Evolutionary conservation across 2,329 filamentous ascomycete genomes (phyloP).

Genomic region (Paradendryphiella salina): DNA sequence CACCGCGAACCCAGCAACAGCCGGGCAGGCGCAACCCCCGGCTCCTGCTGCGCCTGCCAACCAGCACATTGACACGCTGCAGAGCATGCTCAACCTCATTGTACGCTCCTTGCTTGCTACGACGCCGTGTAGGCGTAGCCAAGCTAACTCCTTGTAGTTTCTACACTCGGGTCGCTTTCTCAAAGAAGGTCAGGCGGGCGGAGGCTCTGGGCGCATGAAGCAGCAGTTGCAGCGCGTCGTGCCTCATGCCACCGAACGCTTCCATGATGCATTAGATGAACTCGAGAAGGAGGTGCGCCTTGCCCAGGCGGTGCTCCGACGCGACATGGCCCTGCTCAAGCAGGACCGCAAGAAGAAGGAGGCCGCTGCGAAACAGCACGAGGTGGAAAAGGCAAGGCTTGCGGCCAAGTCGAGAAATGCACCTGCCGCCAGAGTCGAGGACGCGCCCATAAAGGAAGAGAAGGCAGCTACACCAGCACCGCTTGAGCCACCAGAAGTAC

Average conservation of each 20-base stretch:
- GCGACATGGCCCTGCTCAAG: constrained; percentile 45
- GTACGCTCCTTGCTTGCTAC: constrained; percentile 38
- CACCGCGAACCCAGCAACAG: constrained; percentile 12
- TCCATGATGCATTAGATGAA: constrained; percentile 57
- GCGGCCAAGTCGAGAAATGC: constrained; percentile 34
- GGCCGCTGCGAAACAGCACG: constrained; percentile 37
- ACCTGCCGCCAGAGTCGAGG: constrained; percentile 11
- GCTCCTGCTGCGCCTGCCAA: constrained; percentile 16
- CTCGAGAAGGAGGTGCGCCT: constrained; percentile 52
- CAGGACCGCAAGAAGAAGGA: constrained; percentile 44
- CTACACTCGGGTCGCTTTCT: constrained; percentile 52
- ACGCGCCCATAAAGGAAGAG: constrained; percentile 19
- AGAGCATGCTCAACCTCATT: constrained; percentile 54
- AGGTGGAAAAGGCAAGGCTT: constrained; percentile 38
- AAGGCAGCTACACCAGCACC: constrained; percentile 16
- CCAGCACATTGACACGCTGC: constrained; percentile 49
- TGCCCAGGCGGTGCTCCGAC: constrained; percentile 41
- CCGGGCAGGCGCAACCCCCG: constrained; percentile 14
- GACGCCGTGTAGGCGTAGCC: constrained; percentile 1
- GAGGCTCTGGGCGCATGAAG: constrained; percentile 37
- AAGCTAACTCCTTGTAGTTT: constrained; percentile 39
- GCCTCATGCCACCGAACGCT: constrained; percentile 49
- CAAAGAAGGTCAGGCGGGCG: constrained; percentile 45
- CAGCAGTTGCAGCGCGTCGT: constrained; percentile 46
- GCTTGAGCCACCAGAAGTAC: constrained; percentile 9